Evolutionary conservation across 2,329 filamentous ascomycete species (phyloP), one percentile per base, ranked within the genome.

Genomic region (Sordariomycetes sp.): DNA sequence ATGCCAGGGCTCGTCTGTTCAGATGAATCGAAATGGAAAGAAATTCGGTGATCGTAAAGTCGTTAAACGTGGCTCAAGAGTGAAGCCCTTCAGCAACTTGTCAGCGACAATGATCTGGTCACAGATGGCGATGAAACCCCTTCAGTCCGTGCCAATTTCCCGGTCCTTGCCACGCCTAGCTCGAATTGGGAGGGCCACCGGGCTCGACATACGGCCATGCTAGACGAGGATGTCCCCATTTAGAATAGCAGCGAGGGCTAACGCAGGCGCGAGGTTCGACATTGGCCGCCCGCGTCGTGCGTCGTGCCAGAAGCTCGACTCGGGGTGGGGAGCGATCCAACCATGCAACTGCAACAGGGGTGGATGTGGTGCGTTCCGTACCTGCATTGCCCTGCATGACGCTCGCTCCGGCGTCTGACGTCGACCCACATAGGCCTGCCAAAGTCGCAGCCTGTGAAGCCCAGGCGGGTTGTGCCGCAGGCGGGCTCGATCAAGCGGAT

Each of bases 101-200:
- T 46, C 25, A 50, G 46, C 20, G 22, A 50, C 22, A n/a, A 57
- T 37, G 43, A 52, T 57, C 32, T 40, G 46, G 55, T 57, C 34
- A 53, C 55, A 57, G 55, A 57, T 14, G 46, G 48, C 37, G 55
- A 57, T 57, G 55, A 57, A 57, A 57, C 55, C 55, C 34, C 14
- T 46, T 32, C 55, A 25, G 20, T 53, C 55, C 46, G 28, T 57
- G 55, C 28, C 46, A 40, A 57, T 52, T 52, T 57, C 55, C 55
- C 24, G 32, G 55, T 34, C 43, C 43, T 20, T 25, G 12, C 25
- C 14, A n/a, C 11, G 32, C 22, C n/a, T 20, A 40, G 22, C 32
- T 16, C 28, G 53, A 22, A 37, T 46, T 22, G 24, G n/a, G 16
- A 46, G 40, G 40, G n/a, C 4, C 24, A 12, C 22, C 8, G 53